A percentile compares a stretch with the other conserved stretches of the same genome.
These are phyloP conservation scores for Melanomma pulvis-pyrius DNA, from an alignment of 495 filamentous ascomycete genomes.

Conservation along the genomic window DNA sequence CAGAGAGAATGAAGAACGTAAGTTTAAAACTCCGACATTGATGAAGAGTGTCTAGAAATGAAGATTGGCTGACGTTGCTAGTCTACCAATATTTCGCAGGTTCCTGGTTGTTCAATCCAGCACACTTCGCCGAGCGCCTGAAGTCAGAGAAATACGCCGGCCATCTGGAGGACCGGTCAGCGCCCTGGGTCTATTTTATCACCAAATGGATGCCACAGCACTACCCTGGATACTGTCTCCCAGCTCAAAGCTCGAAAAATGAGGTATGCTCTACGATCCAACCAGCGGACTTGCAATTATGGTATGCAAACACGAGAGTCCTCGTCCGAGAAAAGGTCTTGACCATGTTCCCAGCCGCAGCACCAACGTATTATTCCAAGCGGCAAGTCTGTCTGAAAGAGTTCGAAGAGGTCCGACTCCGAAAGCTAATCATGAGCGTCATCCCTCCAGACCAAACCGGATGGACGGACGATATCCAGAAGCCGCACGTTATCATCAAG, in stretches of 20 bases:
- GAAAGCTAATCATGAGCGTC: not conserved
- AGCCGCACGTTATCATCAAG: slow-evolving; percentile 10
- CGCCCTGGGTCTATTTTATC: slow-evolving; percentile 15
- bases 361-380: slow-evolving; percentile 9
- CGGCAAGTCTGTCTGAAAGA: slow-evolving; percentile 1
- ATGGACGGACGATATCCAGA: not conserved
- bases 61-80: not conserved
- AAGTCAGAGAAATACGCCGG: slow-evolving; percentile 3
- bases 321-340: slow-evolving; percentile 13
- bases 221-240: not conserved
- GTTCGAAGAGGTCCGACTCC: slow-evolving; percentile 12
- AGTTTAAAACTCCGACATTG: too few species aligned
- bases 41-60: too few species aligned
- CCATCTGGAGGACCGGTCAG: slow-evolving; percentile 4
- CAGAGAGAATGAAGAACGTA: slow-evolving; percentile 9
- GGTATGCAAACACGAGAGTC: slow-evolving; percentile 10
- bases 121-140: slow-evolving; percentile 17
- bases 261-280: not conserved
- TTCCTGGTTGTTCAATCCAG: slow-evolving; percentile 27
- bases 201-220: slow-evolving; percentile 11
- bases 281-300: not conserved
- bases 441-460: slow-evolving; percentile 7
- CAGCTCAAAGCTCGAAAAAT: not conserved
- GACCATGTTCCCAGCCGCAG: slow-evolving; percentile 13
- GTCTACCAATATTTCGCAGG: slow-evolving; percentile 21